Base-by-base conservation (phyloP, 257 asterid genomes). In the Lithospermum erythrorhizon region DNA sequence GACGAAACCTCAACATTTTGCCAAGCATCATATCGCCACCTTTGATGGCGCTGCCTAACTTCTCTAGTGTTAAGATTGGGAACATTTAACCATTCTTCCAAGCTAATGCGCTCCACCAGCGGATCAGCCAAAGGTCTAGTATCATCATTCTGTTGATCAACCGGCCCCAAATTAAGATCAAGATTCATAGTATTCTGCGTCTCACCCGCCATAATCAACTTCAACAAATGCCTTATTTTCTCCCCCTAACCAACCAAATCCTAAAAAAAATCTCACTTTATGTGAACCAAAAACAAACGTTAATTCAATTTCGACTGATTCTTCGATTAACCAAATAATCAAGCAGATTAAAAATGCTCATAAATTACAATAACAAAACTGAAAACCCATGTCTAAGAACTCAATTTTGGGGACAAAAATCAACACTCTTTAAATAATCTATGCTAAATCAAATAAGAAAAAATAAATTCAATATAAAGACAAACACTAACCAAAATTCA, bases 131-230 rank as follows among this genome's bases (percentile, higher is more conserved):
- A 69, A n/a, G 72, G 79, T 30, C 65, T 83, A 21, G 55, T 67
- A 29, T 76, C 83, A 61, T 80, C 80, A 68, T 74, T 72, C 6
- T 94, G 71, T 71, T 79, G 73, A 75, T 84, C 93, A 24, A 77
- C 67, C 45, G 96, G 96, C 24, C 95, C 98, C 81, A 91, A 73
- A 68, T 91, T 91, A 72, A 91, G 95, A 83, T 91, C 98, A 61
- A 91, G 90, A 75, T 91, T 87, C 94, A 84, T 82, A 0, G 87
- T 63, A 68, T 75, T 41, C 49, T 41, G 49, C 17, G 49, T 41
- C 17, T 41, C 49, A 41, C 49, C 49, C 1, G 11, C 49, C 49
- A 41, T 41, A 41, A 41, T 41, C 49, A 41, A 41, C 49, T 0
- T 8, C 49, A 11, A 41, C 16, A 41, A 37, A 41, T 0, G 11